phyloP scores from a whole-genome alignment of 2,329 filamentous ascomycete genomes.

The Xylaria polymorpha region DNA sequence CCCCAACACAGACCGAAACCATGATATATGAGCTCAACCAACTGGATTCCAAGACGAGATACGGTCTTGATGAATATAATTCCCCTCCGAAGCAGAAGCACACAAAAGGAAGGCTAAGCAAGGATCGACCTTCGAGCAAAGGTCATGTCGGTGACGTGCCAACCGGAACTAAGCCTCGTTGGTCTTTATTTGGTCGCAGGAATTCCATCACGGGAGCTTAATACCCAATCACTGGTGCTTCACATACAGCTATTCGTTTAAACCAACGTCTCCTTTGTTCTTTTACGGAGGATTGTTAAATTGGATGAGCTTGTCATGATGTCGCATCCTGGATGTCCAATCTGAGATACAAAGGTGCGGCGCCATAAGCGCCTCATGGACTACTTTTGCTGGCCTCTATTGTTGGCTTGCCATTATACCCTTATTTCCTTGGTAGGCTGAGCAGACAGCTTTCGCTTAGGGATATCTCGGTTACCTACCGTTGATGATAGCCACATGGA shows the following conservation, averaged over 20 bases:
- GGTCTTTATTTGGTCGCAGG: slow-evolving; percentile 36
- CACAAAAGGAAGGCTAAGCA: slow-evolving; percentile 33
- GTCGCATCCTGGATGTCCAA: not conserved
- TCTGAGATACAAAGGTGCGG: slow-evolving; percentile 3
- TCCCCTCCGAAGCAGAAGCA: slow-evolving; percentile 20
- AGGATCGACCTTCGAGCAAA: slow-evolving; percentile 25
- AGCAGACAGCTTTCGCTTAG: not conserved
- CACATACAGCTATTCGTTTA: not conserved
- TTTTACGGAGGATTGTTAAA: slow-evolving; percentile 2
- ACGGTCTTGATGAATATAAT: slow-evolving; percentile 17
- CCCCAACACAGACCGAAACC: slow-evolving; percentile 19
- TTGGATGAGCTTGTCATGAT: not conserved
- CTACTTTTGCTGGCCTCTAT: not conserved
- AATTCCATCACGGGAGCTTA: slow-evolving; percentile 30
- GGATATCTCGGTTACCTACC: not conserved
- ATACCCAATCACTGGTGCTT: not conserved
- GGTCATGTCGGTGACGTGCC: slow-evolving; percentile 2
- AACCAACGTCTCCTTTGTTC: slow-evolving; percentile 1
- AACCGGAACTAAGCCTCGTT: slow-evolving; percentile 25
- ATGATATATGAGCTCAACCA: slow-evolving; percentile 31
- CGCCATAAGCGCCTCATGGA: not conserved
- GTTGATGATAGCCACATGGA: slow-evolving; percentile 12
- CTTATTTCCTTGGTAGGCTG: not conserved
- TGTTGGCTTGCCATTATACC: not conserved
- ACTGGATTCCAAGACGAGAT: slow-evolving; percentile 16